phyloP scores from a whole-genome alignment of 2,329 filamentous ascomycete genomes.

The Drechmeria coniospora region DNA sequence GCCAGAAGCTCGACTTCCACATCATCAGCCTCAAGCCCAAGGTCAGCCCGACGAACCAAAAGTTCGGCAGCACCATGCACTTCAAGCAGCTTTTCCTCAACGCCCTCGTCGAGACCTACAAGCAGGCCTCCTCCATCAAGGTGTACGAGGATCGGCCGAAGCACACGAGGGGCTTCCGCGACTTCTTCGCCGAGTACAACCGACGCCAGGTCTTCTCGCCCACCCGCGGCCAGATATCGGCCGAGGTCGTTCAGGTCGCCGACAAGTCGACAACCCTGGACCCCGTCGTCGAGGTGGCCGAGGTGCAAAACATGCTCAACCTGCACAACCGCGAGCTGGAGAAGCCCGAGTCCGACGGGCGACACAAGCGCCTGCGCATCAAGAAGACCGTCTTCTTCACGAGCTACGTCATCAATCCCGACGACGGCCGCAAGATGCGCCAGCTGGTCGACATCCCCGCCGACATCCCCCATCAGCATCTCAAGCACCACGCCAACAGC shows the following conservation, averaged over 20 bases:
- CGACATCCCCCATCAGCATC: conserved; percentile 48
- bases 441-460: conserved; percentile 51
- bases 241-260: conserved; percentile 75
- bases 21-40: conserved; percentile 77
- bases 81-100: conserved; percentile 84
- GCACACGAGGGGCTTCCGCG: conserved; percentile 67
- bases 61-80: conserved; percentile 67
- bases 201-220: conserved; percentile 30
- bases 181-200: conserved; percentile 73
- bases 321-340: conserved; percentile 52
- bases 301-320: conserved; percentile 82
- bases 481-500: conserved; percentile 74
- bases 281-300: conserved; percentile 62
- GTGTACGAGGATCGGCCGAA: conserved; percentile 53
- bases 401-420: conserved; percentile 65
- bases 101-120: conserved; percentile 74
- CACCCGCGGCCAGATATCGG: conserved; percentile 48
- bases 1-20: conserved; percentile 73
- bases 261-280: conserved; percentile 62
- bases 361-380: conserved; percentile 44
- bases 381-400: conserved; percentile 86
- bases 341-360: conserved; percentile 17
- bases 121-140: conserved; percentile 64
- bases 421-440: conserved; percentile 58
- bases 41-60: conserved; percentile 64